Evolutionary conservation across 78 protist genomes (phyloP).

Genomic region (Kipferlia bialata): DNA sequence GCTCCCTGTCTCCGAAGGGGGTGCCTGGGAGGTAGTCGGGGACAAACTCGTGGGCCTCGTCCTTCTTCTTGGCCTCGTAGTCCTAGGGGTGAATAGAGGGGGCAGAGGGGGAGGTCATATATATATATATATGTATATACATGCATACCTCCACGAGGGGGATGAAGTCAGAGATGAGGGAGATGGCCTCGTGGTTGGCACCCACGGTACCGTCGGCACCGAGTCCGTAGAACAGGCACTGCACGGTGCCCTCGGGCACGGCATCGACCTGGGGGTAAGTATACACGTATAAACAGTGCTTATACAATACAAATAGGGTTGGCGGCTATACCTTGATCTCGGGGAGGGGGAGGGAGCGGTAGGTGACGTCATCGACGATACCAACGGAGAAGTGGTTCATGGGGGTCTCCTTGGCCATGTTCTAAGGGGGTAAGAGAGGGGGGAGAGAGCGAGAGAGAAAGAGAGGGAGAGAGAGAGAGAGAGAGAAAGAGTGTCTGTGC

Average conservation of each 20-base stretch:
- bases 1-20: too few relatives aligned
- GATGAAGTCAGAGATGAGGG: conserved; percentile 42
- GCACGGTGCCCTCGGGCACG: conserved; percentile 36
- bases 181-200: conserved; percentile 57
- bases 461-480: too few relatives aligned
- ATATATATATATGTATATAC: neutral
- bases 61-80: too few relatives aligned
- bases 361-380: conserved; percentile 50
- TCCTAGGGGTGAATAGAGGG: too few relatives aligned
- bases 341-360: conserved; percentile 20
- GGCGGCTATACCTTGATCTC: neutral
- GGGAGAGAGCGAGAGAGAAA: too few relatives aligned
- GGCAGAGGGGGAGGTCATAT: too few relatives aligned
- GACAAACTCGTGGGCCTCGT: too few relatives aligned
- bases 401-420: conserved; percentile 18
- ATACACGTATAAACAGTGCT: neutral
- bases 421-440: too few relatives aligned
- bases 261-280: too few relatives aligned
- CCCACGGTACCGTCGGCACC: conserved; percentile 68
- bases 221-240: conserved; percentile 47
- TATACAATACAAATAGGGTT: neutral
- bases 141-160: conserved; percentile 1
- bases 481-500: too few relatives aligned
- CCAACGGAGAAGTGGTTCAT: conserved; percentile 47
- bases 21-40: too few relatives aligned